Conservation (phyloP, 169 alveolate genomes). For the Perkinsus olseni region DNA sequence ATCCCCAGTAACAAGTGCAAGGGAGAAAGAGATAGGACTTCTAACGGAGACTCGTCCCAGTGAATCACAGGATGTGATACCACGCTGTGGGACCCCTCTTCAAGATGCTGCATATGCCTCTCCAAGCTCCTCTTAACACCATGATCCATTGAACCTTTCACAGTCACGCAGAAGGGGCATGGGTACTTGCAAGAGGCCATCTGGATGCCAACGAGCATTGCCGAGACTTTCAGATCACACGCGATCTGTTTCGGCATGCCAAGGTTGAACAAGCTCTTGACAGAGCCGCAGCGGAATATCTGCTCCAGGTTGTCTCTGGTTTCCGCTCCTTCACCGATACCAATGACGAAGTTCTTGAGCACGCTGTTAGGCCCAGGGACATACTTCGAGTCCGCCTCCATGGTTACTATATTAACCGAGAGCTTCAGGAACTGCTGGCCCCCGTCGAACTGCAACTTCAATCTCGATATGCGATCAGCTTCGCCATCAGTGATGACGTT, state of each 20-base stretch:
- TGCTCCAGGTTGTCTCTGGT: neutral
- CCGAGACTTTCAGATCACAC: neutral
- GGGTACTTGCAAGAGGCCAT: too few species aligned
- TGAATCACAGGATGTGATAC: neutral
- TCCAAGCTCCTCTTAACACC: neutral
- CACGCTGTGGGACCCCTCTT: neutral
- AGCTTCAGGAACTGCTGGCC: neutral
- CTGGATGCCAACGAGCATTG: neutral
- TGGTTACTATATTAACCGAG: neutral
- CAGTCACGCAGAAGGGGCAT: neutral
- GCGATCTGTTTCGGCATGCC: neutral
- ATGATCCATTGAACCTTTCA: neutral
- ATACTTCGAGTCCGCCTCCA: neutral
- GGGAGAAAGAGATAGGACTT: neutral
- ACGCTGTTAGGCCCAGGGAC: neutral
- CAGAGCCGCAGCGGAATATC: neutral
- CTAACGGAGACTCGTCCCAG: neutral
- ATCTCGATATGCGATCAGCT: neutral
- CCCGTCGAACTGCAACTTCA: neutral
- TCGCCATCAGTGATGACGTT: neutral
- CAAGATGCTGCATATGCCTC: neutral
- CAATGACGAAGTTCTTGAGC: neutral
- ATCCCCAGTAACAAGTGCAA: neutral
- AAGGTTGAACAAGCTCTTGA: neutral
- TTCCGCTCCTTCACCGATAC: neutral